Percentiles rank a stretch among this genome's conserved stretches.
Evolutionary conservation across 495 filamentous ascomycete species (phyloP).

Genomic region (Penicillium verhagenii): DNA sequence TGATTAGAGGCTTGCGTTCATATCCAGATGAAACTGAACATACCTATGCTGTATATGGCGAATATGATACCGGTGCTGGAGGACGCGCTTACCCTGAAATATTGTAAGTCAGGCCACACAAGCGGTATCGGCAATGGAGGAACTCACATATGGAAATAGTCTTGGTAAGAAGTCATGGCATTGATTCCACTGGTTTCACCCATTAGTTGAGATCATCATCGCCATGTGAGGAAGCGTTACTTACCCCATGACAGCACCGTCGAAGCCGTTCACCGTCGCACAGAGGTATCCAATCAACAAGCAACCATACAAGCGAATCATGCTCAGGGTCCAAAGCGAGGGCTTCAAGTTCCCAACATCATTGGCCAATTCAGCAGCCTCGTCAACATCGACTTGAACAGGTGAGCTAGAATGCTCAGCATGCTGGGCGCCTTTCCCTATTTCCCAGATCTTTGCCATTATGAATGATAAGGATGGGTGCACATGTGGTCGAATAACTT

Average conservation of each 20-base stretch:
- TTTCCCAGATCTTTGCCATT: neutral
- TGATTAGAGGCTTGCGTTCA: neutral
- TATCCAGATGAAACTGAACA: neutral
- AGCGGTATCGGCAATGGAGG: conserved; percentile 12
- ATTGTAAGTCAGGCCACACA: neutral
- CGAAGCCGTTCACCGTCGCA: conserved; percentile 46
- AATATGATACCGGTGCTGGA: conserved; percentile 52
- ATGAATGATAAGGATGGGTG: too few relatives aligned
- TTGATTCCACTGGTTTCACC: conserved; percentile 37
- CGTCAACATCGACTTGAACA: neutral
- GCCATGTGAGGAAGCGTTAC: too few relatives aligned
- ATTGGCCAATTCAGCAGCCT: conserved; percentile 10
- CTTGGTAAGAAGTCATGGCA: conserved; percentile 29
- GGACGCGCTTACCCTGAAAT: conserved; percentile 18
- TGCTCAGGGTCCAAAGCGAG: conserved; percentile 19
- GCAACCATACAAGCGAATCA: conserved; percentile 22
- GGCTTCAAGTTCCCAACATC: conserved; percentile 11
- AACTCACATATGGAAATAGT: conserved; percentile 37
- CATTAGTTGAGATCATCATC: too few relatives aligned
- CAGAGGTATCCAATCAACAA: conserved; percentile 21
- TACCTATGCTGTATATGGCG: conserved; percentile 56
- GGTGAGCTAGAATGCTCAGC: neutral
- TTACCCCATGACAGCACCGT: conserved; percentile 50
- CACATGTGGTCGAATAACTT: too few relatives aligned
- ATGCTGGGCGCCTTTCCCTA: neutral